A percentile compares a stretch with the other conserved stretches of the same genome.
Conservation (phyloP, 2,329 filamentous ascomycete genomes). For the Plenodomus biglobosus region DNA sequence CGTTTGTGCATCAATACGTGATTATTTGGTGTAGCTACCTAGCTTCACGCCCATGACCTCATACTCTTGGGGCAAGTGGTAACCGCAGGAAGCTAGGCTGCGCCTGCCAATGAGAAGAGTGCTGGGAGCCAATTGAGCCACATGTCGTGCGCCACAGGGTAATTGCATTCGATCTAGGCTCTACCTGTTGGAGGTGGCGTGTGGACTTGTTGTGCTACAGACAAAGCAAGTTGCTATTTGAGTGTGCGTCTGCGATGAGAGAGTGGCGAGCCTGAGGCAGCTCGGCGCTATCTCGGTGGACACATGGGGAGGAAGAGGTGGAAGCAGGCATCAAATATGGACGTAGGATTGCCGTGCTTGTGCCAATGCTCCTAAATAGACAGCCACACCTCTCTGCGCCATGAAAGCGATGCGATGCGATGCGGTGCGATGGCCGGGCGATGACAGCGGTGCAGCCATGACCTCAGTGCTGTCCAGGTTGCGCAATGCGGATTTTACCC, state of each 20-base stretch:
- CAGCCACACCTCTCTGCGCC: neutral
- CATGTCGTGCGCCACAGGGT: slow-evolving; percentile 12
- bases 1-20: slow-evolving; percentile 14
- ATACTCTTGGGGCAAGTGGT: slow-evolving; percentile 11
- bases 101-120: slow-evolving; percentile 19
- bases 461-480: slow-evolving; percentile 6
- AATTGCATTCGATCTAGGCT: slow-evolving; percentile 11
- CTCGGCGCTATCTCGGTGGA: neutral
- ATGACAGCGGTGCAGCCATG: neutral
- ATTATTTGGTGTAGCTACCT: slow-evolving; percentile 18
- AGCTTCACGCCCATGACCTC: slow-evolving; percentile 18
- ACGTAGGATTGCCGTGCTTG: no score
- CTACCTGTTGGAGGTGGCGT: neutral
- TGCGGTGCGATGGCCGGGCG: no score
- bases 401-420: no score
- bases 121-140: slow-evolving; percentile 7
- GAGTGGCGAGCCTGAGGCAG: neutral
- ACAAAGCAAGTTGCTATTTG: neutral
- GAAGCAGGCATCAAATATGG: no score
- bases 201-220: neutral
- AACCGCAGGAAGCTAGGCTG: slow-evolving; percentile 19
- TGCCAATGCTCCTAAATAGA: neutral
- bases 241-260: no score
- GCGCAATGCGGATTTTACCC: slow-evolving; percentile 1
- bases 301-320: neutral